A percentile compares a stretch with the other conserved stretches of the same genome.
These are phyloP conservation scores for Dalechampia spathulata DNA, from an alignment of 441 rosid genomes.

Conservation along the genomic window DNA sequence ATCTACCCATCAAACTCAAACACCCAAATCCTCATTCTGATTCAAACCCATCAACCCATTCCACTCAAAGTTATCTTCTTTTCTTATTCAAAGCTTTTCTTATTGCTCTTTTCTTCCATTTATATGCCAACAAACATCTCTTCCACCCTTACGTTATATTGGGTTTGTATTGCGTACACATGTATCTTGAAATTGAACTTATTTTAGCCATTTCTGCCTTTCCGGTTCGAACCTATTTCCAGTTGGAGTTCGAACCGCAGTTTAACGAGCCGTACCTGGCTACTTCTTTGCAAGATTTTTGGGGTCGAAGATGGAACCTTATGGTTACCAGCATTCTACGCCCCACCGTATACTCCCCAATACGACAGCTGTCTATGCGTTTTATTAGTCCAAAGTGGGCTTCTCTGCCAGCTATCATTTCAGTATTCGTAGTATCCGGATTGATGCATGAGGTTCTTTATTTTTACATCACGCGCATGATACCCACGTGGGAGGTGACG, in stretches of 20 bases:
- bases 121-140: neutral
- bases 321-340: conserved; percentile 6
- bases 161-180: neutral
- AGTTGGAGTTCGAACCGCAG: conserved; percentile 15
- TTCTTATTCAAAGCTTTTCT: neutral
- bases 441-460: conserved; percentile 10
- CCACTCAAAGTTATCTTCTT: neutral
- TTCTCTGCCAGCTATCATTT: neutral
- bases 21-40: too few relatives aligned
- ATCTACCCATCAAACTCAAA: conserved; percentile 9
- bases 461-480: conserved; percentile 1
- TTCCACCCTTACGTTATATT: neutral
- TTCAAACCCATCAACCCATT: neutral
- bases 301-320: conserved; percentile 16
- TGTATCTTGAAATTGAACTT: conserved; percentile 8
- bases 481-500: conserved; percentile 13
- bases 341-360: conserved; percentile 5
- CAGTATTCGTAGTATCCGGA: conserved; percentile 7
- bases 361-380: neutral
- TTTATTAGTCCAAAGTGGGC: conserved; percentile 1
- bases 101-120: neutral
- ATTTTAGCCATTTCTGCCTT: neutral
- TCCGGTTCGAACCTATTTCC: neutral
- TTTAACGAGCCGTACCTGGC: conserved; percentile 14
- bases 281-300: conserved; percentile 14